Base-by-base conservation (phyloP, 1,284 basidiomycete genomes). In the Fistulinella cinereoalba region DNA sequence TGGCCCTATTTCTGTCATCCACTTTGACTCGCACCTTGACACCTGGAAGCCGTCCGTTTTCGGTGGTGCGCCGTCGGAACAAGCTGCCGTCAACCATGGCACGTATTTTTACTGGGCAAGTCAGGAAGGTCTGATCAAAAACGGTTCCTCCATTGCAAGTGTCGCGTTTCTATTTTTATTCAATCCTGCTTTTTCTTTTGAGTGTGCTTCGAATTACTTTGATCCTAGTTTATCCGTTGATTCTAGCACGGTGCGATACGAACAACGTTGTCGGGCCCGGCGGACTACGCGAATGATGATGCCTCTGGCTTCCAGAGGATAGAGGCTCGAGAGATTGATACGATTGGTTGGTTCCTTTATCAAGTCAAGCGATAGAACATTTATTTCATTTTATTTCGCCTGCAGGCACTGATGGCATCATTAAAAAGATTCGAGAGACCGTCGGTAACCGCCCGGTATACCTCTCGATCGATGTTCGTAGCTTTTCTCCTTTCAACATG, bases 141-240 rank as follows among this genome's bases (percentile, higher is more conserved):
- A 88, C 52, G 86, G 86, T 55, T 77, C 81, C 41, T 91, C 87
- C 61, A 89, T 87, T 81, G 85, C 82, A 85, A 86, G 84, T 85
- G 58, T 72, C 65, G 62, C 55, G 56, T 68, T 57, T 66, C 54
- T 53, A n/a, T 53, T 49, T 40, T 25, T 37, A 13, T 28, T 34
- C 9, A 2, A 23, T n/a, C n/a, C 12, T 1, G 6, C 11, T 24
- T 21, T 24, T 31, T 22, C 15, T 23, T 47, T 45, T 27, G 45
- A 49, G 41, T 56, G 47, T 52, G 43, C 48, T 42, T 50, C 50
- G 65, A 71, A 59, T 18, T 51, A 50, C 70, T 71, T 76, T 79
- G 84, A 86, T 85, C 85, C 83, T 83, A 87, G 83, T 82, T 76
- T 67, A 54, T 74, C 65, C 54, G 62, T 75, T 64, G 50, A 55